phyloP scores from a whole-genome alignment of 208 protist species.

The Angomonas deanei region DNA sequence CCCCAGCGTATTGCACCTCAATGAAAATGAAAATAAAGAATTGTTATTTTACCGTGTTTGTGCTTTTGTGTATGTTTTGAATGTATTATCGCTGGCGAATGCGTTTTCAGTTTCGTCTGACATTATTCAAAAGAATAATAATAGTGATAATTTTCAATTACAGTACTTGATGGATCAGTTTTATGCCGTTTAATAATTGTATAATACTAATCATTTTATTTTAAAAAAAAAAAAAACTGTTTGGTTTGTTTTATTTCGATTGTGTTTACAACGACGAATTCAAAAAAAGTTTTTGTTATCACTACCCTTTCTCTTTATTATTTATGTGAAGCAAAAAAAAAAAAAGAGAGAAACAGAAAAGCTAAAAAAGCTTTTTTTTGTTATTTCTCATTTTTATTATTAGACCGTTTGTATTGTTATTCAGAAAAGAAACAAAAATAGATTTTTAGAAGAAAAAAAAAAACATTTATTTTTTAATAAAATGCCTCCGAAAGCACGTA shows the following conservation, averaged over 20 bases:
- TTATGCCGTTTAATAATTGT: not conserved
- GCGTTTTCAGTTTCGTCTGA: not conserved
- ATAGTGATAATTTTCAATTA: not conserved
- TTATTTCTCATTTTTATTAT: not conserved
- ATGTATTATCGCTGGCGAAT: not conserved
- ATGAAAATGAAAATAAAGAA: conserved; percentile 1
- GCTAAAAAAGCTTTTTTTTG: not conserved
- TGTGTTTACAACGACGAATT: no score
- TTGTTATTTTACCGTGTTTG: not conserved
- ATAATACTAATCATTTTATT: not conserved
- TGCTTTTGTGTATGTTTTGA: not conserved
- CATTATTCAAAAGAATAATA: not conserved
- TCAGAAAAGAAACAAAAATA: conserved; percentile 8
- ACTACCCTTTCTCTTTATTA: no score
- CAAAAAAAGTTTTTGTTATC: not conserved
- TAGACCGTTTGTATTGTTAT: no score
- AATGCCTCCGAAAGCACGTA: not conserved
- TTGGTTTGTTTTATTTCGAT: no score
- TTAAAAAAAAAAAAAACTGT: not conserved
- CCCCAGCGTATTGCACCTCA: conserved; percentile 12
- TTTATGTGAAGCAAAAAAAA: no score
- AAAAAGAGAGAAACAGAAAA: not conserved
- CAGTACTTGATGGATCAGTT: no score
- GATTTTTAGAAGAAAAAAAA: no score
- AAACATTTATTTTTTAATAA: no score